Conservation (phyloP, 1,139 yeast genomes). For the Blastobotrys indianensis region DNA sequence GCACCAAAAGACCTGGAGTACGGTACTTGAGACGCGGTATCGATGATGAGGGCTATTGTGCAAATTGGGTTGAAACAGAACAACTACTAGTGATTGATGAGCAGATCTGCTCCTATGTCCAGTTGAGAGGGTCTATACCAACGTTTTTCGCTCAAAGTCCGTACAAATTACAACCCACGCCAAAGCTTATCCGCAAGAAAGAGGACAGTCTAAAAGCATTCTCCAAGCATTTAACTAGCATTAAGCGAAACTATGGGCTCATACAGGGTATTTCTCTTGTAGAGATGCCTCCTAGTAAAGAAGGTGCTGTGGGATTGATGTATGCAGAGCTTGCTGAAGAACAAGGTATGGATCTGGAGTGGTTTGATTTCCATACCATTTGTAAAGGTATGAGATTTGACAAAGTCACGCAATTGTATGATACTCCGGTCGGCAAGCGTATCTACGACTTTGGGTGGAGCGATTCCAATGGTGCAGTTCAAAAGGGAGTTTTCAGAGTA, state of each 20-base stretch:
- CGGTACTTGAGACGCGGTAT: slow-evolving; percentile 43
- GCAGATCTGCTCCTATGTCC: slow-evolving; percentile 16
- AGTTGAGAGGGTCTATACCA: slow-evolving; percentile 44
- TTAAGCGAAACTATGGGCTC: slow-evolving; percentile 26
- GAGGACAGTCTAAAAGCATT: slow-evolving; percentile 30
- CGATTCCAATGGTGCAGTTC: slow-evolving; percentile 24
- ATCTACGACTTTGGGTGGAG: slow-evolving; percentile 31
- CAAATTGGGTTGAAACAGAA: slow-evolving; percentile 44
- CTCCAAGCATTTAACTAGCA: slow-evolving; percentile 30
- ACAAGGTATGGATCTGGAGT: slow-evolving; percentile 28
- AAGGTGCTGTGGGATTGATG: slow-evolving; percentile 33
- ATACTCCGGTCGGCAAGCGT: slow-evolving; percentile 25
- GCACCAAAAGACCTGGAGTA: slow-evolving; percentile 41
- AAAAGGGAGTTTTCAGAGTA: slow-evolving; percentile 37
- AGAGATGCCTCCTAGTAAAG: slow-evolving; percentile 34
- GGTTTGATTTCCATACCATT: slow-evolving; percentile 42
- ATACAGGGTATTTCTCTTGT: slow-evolving; percentile 36
- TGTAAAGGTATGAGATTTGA: slow-evolving; percentile 40
- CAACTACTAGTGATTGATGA: slow-evolving; percentile 26
- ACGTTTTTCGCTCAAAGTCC: slow-evolving; percentile 49
- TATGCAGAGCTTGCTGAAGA: slow-evolving; percentile 29
- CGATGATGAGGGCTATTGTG: slow-evolving; percentile 41
- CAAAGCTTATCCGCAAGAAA: slow-evolving; percentile 30
- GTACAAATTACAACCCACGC: slow-evolving; percentile 42
- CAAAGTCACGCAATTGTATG: slow-evolving; percentile 31